Percentiles rank a stretch among this genome's conserved stretches.
Evolutionary conservation across 495 filamentous ascomycete genomes (phyloP).

Genomic region (Xylaria nigripes): DNA sequence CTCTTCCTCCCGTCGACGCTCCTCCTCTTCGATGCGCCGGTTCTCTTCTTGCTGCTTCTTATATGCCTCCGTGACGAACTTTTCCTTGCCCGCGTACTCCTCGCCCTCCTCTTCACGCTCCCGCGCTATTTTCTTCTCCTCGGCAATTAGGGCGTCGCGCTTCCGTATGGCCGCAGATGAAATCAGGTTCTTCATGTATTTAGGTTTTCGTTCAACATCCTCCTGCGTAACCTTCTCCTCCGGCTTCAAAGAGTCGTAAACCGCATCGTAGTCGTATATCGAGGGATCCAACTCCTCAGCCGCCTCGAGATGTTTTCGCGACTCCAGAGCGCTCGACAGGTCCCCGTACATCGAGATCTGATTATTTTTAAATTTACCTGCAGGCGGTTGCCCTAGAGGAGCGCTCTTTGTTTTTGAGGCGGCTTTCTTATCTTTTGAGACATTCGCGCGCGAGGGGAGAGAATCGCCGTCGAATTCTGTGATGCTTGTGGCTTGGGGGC

Average conservation of each 20-base stretch:
- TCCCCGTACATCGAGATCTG: conserved; percentile 42
- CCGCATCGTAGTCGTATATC: conserved; percentile 70
- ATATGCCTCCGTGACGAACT: conserved; percentile 94
- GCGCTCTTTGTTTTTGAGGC: conserved; percentile 19
- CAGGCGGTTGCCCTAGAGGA: conserved; percentile 18
- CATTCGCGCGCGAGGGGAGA: conserved; percentile 10
- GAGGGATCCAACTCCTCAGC: conserved; percentile 54
- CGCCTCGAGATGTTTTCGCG: conserved; percentile 47
- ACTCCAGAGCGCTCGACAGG: conserved; percentile 46
- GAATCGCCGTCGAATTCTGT: conserved; percentile 28
- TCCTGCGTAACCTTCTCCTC: conserved; percentile 32
- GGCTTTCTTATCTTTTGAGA: conserved; percentile 15
- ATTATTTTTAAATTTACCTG: conserved; percentile 29
- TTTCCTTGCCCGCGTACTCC: conserved; percentile 90
- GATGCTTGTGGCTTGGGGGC: conserved; percentile 22
- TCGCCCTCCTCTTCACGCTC: conserved; percentile 93
- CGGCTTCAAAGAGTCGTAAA: conserved; percentile 57
- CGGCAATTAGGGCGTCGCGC: conserved; percentile 77
- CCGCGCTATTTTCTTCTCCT: conserved; percentile 75
- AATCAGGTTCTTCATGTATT: conserved; percentile 77
- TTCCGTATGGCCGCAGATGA: conserved; percentile 79
- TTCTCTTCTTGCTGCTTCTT: conserved; percentile 87
- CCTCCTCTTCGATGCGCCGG: conserved; percentile 69
- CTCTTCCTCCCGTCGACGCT: conserved; percentile 58
- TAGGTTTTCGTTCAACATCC: conserved; percentile 50